A percentile compares a stretch with the other conserved stretches of the same genome.
Evolutionary conservation across 2,329 filamentous ascomycete genomes (phyloP).

Genomic region (Plectosphaerella cucumerina): DNA sequence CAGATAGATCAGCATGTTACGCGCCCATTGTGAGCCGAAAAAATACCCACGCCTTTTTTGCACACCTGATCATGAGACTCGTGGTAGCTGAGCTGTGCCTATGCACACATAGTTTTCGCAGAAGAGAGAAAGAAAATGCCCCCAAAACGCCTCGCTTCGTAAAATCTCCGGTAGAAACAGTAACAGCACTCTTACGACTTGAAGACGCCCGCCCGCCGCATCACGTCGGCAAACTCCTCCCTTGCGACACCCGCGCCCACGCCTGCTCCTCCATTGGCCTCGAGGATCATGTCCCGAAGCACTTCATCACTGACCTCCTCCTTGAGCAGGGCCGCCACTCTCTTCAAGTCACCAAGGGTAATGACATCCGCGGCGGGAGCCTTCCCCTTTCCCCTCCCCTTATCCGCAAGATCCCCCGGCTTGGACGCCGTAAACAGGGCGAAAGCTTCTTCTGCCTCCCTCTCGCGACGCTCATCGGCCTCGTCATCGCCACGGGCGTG

Average conservation of each 20-base stretch:
- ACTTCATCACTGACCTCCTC: conserved; percentile 81
- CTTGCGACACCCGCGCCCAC: conserved; percentile 66
- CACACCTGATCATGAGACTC: too few relatives aligned
- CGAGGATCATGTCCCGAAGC: conserved; percentile 88
- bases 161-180: neutral
- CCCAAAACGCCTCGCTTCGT: neutral
- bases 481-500: conserved; percentile 37
- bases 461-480: conserved; percentile 39
- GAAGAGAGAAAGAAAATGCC: neutral
- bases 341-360: conserved; percentile 70
- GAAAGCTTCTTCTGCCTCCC: conserved; percentile 81
- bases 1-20: too few relatives aligned
- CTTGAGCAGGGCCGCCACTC: conserved; percentile 76
- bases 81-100: too few relatives aligned
- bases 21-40: too few relatives aligned
- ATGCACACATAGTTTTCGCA: neutral
- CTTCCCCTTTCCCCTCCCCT: neutral
- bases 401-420: neutral
- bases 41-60: too few relatives aligned
- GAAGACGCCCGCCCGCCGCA: conserved; percentile 81
- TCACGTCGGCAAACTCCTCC: conserved; percentile 82
- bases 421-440: conserved; percentile 62
- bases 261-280: conserved; percentile 81
- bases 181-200: conserved; percentile 50
- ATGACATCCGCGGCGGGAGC: conserved; percentile 47